phyloP scores from a whole-genome alignment of 2,329 filamentous ascomycete species.

The Chrysosporium keratinophilum region DNA sequence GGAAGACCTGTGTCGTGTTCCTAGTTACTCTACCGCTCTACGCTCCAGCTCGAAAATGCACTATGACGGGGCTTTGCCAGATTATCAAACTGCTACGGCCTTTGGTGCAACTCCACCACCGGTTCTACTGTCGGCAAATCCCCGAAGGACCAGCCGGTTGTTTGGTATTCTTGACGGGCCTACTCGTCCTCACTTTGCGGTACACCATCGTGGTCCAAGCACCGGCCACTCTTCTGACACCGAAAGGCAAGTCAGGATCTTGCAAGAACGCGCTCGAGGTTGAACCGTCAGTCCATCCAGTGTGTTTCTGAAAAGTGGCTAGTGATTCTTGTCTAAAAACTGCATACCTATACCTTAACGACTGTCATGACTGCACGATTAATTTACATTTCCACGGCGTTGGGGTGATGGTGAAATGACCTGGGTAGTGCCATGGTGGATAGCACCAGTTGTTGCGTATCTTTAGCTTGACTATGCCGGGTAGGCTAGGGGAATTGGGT shows the following conservation, averaged over 20 bases:
- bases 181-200: constrained; percentile 21
- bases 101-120: constrained; percentile 5
- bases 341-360: neutral
- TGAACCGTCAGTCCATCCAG: neutral
- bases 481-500: neutral
- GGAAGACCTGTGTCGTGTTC: constrained; percentile 59
- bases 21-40: constrained; percentile 66
- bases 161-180: constrained; percentile 5
- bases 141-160: constrained; percentile 2
- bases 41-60: constrained; percentile 51
- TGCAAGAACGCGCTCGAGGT: constrained; percentile 29
- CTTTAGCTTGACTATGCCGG: neutral
- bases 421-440: constrained; percentile 28
- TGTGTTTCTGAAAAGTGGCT: constrained; percentile 2
- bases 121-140: neutral
- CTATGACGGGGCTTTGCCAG: constrained; percentile 47
- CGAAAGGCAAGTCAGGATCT: constrained; percentile 32
- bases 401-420: neutral
- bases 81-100: constrained; percentile 47
- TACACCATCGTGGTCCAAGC: constrained; percentile 21
- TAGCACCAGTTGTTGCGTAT: constrained; percentile 5
- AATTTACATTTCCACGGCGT: constrained; percentile 4
- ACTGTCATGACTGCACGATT: neutral
- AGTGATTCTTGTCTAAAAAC: neutral
- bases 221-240: constrained; percentile 26